Base-by-base conservation (phyloP, 257 asterid genomes). In the Penstemon eatonii region DNA sequence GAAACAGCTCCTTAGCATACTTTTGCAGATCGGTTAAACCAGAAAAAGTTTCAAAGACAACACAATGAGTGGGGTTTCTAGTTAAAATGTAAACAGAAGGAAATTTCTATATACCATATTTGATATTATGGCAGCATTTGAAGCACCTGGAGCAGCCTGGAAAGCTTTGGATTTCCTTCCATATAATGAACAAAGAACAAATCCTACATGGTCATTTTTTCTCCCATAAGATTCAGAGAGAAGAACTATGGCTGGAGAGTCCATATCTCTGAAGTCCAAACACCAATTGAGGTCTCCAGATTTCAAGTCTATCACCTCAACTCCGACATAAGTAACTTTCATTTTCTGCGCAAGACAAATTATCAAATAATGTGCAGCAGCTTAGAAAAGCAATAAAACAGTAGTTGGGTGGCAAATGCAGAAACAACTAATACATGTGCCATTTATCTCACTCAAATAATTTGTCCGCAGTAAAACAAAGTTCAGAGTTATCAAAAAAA, bases 211-310 rank as follows among this genome's bases (percentile, higher is more conserved):
- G 56, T 88, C 99, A 77, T 76, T 88, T 80, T 87, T 87, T 78
- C 94, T 87, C 71, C 96, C 99, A 75, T 84, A 86, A 70, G 89
- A 82, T 77, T 94, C 97, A 47, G 87, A 76, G 50, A 94, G 86
- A 66, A 85, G 86, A 76, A 87, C 71, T 59, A 94, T 82, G 70
- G 96, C 92, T 38, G 99, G 99, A 49, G 96, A 88, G 77, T 73
- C 86, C 99, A 94, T 90, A 78, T 94, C 99, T 83, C 99, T 89
- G 81, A 94, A 94, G 85, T 94, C 99, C 86, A 94, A 84, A 82
- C 99, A 88, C 99, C 99, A 94, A 19, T 85, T 91, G 72, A 87
- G 89, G 74, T 94, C 97, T 69, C 99, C 99, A 64, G 96, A 83
- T 80, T 86, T 85, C 76, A 81, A 63, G 67, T 90, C 97, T 75